Percentiles rank a stretch among this genome's conserved stretches.
These are phyloP conservation scores for Pseudophaeomoniella oleicola DNA, from an alignment of 2,329 filamentous ascomycete species.

Conservation along the genomic window DNA sequence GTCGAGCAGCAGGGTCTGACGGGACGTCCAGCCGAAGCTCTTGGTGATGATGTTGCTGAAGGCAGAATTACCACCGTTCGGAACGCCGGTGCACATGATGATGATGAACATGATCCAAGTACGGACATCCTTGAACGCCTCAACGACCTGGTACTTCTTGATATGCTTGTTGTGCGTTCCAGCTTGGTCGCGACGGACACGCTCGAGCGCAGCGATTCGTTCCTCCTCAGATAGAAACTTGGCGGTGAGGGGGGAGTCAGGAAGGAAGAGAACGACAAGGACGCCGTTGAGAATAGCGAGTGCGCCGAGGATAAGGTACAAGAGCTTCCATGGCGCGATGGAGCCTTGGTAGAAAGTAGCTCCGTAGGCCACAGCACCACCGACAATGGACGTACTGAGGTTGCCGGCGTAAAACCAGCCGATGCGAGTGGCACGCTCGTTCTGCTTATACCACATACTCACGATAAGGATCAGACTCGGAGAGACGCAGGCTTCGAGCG, in stretches of 20 bases:
- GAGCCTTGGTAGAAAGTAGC: slow-evolving; percentile 10
- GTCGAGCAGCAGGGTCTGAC: slow-evolving; percentile 11
- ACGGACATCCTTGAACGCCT: slow-evolving; percentile 49
- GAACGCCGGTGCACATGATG: slow-evolving; percentile 7
- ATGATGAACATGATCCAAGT: slow-evolving; percentile 27
- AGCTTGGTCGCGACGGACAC: slow-evolving; percentile 13
- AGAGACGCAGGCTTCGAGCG: slow-evolving; percentile 14
- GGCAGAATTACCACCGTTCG: slow-evolving; percentile 8
- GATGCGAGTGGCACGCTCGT: slow-evolving; percentile 8
- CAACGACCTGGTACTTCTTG: slow-evolving; percentile 36
- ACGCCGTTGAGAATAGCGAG: slow-evolving; percentile 15
- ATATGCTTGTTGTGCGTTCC: slow-evolving; percentile 21
- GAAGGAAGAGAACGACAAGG: slow-evolving; percentile 17
- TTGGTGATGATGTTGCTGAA: slow-evolving; percentile 12
- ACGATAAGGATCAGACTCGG: slow-evolving; percentile 34
- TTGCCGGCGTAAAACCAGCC: slow-evolving; percentile 6
- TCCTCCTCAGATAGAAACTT: slow-evolving; percentile 20
- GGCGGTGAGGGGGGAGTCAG: slow-evolving; percentile 18
- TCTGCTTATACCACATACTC: slow-evolving; percentile 33
- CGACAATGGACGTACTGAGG: slow-evolving; percentile 37
- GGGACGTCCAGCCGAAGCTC: slow-evolving; percentile 9
- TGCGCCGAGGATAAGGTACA: slow-evolving; percentile 17
- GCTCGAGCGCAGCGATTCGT: slow-evolving; percentile 14
- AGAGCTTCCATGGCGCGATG: slow-evolving; percentile 14
- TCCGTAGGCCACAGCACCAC: slow-evolving; percentile 22